Evolutionary conservation across 1,284 basidiomycete species (phyloP).

Genomic region (Tilletia setariae): DNA sequence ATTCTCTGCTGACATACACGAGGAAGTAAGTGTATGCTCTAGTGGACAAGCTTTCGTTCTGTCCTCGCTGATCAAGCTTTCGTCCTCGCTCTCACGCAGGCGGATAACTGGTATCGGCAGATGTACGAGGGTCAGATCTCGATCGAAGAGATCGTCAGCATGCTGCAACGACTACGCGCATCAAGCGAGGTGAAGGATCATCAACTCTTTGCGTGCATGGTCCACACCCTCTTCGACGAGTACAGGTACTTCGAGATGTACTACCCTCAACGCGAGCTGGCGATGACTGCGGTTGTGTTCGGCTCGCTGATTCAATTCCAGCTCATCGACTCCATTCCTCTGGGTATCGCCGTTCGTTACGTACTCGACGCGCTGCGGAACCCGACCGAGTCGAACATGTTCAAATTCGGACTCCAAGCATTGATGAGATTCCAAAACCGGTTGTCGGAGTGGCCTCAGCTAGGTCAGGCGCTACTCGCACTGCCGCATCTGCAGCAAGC

Average conservation of each 20-base stretch:
- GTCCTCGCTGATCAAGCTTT: neutral
- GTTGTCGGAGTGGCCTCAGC: conserved; percentile 85
- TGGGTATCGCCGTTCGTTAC: conserved; percentile 95
- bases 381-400: conserved; percentile 83
- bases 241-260: conserved; percentile 95
- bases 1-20: conserved; percentile 83
- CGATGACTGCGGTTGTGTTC: conserved; percentile 93
- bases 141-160: conserved; percentile 86
- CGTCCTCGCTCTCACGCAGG: conserved; percentile 19
- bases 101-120: conserved; percentile 87
- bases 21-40: conserved; percentile 65
- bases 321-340: conserved; percentile 88
- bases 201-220: conserved; percentile 96
- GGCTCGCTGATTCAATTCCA: conserved; percentile 92
- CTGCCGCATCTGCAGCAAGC: conserved; percentile 83
- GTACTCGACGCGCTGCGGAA: conserved; percentile 79
- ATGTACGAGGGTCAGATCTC: conserved; percentile 92
- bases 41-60: neutral
- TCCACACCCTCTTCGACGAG: conserved; percentile 99
- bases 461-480: conserved; percentile 82
- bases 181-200: conserved; percentile 81
- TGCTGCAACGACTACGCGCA: conserved; percentile 79
- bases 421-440: conserved; percentile 82
- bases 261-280: conserved; percentile 88
- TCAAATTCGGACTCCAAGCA: conserved; percentile 92